These are phyloP conservation scores for Fragilaria radians DNA, from an alignment of 108 stramenopile genomes.

Conservation along the genomic window DNA sequence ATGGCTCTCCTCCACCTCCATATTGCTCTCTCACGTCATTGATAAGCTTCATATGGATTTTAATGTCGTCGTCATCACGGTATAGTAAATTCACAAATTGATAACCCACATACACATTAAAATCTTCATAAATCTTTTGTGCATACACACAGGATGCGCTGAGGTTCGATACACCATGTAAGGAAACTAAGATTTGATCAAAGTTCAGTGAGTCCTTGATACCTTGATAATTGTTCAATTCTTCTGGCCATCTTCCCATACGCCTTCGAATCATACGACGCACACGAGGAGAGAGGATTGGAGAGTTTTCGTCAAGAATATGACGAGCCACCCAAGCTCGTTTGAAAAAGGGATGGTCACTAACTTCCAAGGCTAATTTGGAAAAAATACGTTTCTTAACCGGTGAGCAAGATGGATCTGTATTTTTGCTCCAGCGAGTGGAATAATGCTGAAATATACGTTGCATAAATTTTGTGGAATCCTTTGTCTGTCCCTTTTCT, in stretches of 20 bases:
- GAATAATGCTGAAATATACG: not conserved
- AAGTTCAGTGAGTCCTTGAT: constrained; percentile 57
- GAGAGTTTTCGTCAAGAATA: constrained; percentile 60
- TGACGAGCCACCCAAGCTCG: constrained; percentile 73
- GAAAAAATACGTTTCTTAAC: constrained; percentile 50
- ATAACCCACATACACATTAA: constrained; percentile 70
- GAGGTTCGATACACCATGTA: constrained; percentile 68
- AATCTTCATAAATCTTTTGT: constrained; percentile 72
- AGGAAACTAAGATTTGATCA: constrained; percentile 64
- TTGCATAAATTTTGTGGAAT: not conserved
- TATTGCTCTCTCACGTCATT: constrained; percentile 56
- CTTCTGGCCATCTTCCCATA: constrained; percentile 63
- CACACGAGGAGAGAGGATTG: constrained; percentile 47
- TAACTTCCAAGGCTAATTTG: constrained; percentile 55
- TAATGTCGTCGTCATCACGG: constrained; percentile 33
- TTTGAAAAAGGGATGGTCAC: constrained; percentile 73
- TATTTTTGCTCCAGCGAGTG: constrained; percentile 6
- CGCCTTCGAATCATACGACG: constrained; percentile 42
- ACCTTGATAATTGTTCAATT: constrained; percentile 34
- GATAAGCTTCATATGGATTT: constrained; percentile 44
- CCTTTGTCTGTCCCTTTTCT: not conserved
- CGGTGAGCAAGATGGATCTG: constrained; percentile 35
- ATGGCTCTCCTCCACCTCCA: constrained; percentile 44
- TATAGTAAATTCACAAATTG: constrained; percentile 60
- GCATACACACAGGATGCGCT: constrained; percentile 62